Evolutionary conservation across 140 eudicot species (phyloP).

Genomic region (Bidens hawaiensis): DNA sequence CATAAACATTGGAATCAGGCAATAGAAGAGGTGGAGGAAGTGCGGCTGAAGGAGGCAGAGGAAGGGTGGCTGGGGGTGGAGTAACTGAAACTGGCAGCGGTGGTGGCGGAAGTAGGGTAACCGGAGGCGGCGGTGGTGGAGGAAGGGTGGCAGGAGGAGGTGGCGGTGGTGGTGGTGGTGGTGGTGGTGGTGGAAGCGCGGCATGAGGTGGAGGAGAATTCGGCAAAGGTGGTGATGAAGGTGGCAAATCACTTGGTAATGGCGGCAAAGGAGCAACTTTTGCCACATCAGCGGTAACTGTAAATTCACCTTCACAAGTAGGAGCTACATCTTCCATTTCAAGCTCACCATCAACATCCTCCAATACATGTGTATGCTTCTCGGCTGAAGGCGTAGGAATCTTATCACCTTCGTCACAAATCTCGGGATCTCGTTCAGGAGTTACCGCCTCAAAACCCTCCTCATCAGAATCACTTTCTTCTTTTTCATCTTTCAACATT

Average conservation of each 20-base stretch:
- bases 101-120: constrained; percentile 19
- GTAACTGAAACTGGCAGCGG: background rate
- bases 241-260: constrained; percentile 49
- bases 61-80: constrained; percentile 16
- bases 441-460: constrained; percentile 94
- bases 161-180: constrained; percentile 21
- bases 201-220: constrained; percentile 55
- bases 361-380: constrained; percentile 79
- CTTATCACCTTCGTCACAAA: constrained; percentile 35
- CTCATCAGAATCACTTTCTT: constrained; percentile 77
- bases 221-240: constrained; percentile 62
- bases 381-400: constrained; percentile 33
- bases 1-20: constrained; percentile 25
- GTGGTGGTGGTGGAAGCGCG: constrained; percentile 32
- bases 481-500: constrained; percentile 73
- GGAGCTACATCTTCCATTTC: constrained; percentile 98
- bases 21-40: constrained; percentile 29
- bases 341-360: constrained; percentile 95
- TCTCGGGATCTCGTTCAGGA: constrained; percentile 61
- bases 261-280: constrained; percentile 34
- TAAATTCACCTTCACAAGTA: constrained; percentile 40
- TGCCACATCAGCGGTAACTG: constrained; percentile 13
- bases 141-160: constrained; percentile 21
- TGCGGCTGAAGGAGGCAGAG: constrained; percentile 26
- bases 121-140: constrained; percentile 21